Evolutionary conservation across 495 filamentous ascomycete genomes (phyloP), one percentile per base, ranked within the genome.

Genomic region (Patellaria atrata): DNA sequence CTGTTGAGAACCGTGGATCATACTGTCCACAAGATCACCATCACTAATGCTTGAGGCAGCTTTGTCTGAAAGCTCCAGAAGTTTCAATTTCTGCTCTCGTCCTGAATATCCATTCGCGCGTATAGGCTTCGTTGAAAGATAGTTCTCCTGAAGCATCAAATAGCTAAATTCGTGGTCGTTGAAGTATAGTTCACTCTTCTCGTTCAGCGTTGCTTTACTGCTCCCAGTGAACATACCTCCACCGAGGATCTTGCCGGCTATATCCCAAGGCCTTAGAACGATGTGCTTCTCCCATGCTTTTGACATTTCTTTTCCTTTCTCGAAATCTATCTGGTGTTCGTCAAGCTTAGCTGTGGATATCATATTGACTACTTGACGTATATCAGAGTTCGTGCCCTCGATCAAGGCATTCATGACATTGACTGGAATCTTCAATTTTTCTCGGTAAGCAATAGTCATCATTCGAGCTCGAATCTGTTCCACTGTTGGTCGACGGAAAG

Each of bases 301-400:
- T 13, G 83, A 79, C 87, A 99, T 91, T 27, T 79, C 61, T 57
- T 89, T 86, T 37, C 80, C 73, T 47, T 86, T 63, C 37, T 89
- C 77, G 43, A 70, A 94, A 50, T 77, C 71, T 64, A 96, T 77
- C 4, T 64, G 65, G 9, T 68, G 58, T 48, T 84, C 73, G 38
- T 93, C 91, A 1, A 94, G 64, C 51, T 87, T 94, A 15, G 83
- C 79, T 0, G 89, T 87, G 7, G 85, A 86, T 10, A 96, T 61
- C 89, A 99, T 99, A 58, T 99, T 99, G 59, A 99, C 85, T 27
- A 96, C 79, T 55, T 96, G 89, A 6, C 89, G 79, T 48, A 99
- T 99, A 59, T 99, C 89, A 23, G 86, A 79, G 52, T 84, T 74
- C 21, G 76, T 91, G 8, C 89, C 89, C 60, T 94, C 87, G 41